phyloP scores from a whole-genome alignment of 164 flowering plant species.

The Litsea cubeba region DNA sequence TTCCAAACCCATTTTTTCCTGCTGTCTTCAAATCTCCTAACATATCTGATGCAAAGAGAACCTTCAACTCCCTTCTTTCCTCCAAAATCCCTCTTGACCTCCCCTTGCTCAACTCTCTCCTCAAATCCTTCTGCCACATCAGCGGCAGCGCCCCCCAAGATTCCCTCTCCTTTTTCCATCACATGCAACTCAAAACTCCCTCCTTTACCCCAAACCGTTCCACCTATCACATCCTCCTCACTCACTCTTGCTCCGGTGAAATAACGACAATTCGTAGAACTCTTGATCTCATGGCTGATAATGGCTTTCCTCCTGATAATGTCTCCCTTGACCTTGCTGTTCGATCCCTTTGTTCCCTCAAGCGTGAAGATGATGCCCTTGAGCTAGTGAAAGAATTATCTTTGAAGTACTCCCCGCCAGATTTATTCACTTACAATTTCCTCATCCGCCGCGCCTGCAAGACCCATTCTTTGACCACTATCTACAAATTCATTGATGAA shows the following conservation, averaged over 20 bases:
- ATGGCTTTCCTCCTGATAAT: constrained; percentile 53
- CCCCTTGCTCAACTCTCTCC: constrained; percentile 53
- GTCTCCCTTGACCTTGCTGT: constrained; percentile 61
- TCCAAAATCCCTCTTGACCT: constrained; percentile 22
- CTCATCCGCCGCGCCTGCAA: constrained; percentile 61
- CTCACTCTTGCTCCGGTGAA: constrained; percentile 33
- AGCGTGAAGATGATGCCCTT: constrained; percentile 46
- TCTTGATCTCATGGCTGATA: constrained; percentile 54
- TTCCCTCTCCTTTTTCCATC: constrained; percentile 45
- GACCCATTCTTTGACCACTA: constrained; percentile 40
- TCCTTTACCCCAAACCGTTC: constrained; percentile 59
- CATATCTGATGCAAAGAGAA: constrained; percentile 56
- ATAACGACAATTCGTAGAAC: constrained; percentile 31
- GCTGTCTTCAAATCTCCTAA: constrained; percentile 42
- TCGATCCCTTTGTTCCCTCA: constrained; percentile 56
- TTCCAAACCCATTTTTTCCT: neutral
- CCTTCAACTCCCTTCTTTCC: constrained; percentile 39
- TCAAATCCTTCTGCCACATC: constrained; percentile 45
- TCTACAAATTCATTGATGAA: constrained; percentile 54
- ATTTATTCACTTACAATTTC: constrained; percentile 66
- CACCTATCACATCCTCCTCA: constrained; percentile 60
- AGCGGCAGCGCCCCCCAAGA: constrained; percentile 35
- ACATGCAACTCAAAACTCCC: constrained; percentile 57
- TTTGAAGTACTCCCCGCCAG: constrained; percentile 38
- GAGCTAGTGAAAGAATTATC: constrained; percentile 55